These are phyloP conservation scores for Coffea eugenioides DNA, from an alignment of 257 asterid genomes.

Conservation along the genomic window DNA sequence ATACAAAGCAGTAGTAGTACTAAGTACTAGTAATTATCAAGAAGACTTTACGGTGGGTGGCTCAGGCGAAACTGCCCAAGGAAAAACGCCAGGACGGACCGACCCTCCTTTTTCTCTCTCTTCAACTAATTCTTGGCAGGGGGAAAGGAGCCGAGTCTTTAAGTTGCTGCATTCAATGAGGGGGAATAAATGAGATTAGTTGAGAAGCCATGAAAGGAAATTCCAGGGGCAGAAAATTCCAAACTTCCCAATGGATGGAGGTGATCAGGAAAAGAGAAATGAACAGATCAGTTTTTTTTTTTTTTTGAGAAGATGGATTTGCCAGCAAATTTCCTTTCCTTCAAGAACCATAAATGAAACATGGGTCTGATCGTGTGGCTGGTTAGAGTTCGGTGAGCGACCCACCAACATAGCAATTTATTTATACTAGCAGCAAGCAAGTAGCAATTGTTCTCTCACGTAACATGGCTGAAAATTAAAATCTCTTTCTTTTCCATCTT, in stretches of 20 bases:
- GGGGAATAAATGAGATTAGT: slow-evolving; percentile 73
- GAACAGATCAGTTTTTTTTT: not conserved
- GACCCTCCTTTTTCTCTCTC: slow-evolving; percentile 31
- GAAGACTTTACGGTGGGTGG: slow-evolving; percentile 26
- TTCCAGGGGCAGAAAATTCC: slow-evolving; percentile 17
- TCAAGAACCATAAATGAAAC: slow-evolving; percentile 52
- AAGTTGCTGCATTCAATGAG: slow-evolving; percentile 73
- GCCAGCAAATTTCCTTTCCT: slow-evolving; percentile 15
- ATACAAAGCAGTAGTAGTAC: too few relatives aligned
- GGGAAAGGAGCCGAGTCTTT: slow-evolving; percentile 52
- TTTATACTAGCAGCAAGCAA: not conserved
- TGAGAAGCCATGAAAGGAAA: slow-evolving; percentile 45
- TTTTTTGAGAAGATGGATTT: slow-evolving; percentile 10
- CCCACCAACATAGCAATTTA: slow-evolving; percentile 52
- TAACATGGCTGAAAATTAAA: slow-evolving; percentile 28
- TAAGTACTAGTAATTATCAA: too few relatives aligned
- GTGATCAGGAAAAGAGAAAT: slow-evolving; percentile 7
- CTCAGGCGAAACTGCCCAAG: slow-evolving; percentile 3
- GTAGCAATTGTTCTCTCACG: slow-evolving; percentile 29
- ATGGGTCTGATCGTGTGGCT: slow-evolving; percentile 42
- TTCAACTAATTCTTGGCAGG: slow-evolving; percentile 57
- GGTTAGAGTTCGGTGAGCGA: slow-evolving; percentile 84
- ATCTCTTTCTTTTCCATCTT: not conserved
- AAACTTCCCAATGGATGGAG: slow-evolving; percentile 1
- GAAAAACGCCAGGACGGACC: not conserved